Conservation (phyloP, 495 filamentous ascomycete species). For the Aspergillus cavernicola region DNA sequence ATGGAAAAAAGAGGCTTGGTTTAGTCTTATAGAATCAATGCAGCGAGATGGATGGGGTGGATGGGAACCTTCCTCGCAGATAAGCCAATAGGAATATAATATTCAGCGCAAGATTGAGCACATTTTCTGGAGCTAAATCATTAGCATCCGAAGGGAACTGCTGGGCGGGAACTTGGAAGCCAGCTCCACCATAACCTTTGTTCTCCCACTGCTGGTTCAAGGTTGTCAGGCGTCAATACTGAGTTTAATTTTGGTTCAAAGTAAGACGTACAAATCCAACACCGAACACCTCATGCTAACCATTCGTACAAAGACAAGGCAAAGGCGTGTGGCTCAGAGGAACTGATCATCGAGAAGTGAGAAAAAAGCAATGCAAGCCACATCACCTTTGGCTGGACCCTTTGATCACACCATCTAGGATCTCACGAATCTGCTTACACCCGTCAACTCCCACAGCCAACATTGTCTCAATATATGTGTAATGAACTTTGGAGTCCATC, state of each 20-base stretch:
- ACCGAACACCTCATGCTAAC: constrained; percentile 18
- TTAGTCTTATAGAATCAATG: too few relatives aligned
- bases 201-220: not conserved
- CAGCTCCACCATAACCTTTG: too few relatives aligned
- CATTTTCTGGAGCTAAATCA: constrained; percentile 19
- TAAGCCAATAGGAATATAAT: constrained; percentile 8
- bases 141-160: not conserved
- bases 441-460: constrained; percentile 87
- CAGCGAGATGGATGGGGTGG: not conserved
- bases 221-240: not conserved
- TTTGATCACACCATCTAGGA: constrained; percentile 60
- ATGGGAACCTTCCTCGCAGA: not conserved
- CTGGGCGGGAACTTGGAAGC: not conserved
- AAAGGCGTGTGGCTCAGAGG: constrained; percentile 2
- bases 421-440: constrained; percentile 77
- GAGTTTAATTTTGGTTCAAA: constrained; percentile 1
- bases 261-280: constrained; percentile 6
- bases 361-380: constrained; percentile 1
- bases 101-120: constrained; percentile 32
- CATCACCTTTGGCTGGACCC: constrained; percentile 25
- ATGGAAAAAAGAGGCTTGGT: not conserved
- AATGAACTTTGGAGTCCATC: constrained; percentile 79
- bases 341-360: not conserved
- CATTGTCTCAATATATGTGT: constrained; percentile 81
- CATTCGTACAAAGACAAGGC: constrained; percentile 19